Evolutionary conservation across 805 yeast species (phyloP), one percentile per base, ranked within the genome.

Genomic region (Pichia sporocuriosa): DNA sequence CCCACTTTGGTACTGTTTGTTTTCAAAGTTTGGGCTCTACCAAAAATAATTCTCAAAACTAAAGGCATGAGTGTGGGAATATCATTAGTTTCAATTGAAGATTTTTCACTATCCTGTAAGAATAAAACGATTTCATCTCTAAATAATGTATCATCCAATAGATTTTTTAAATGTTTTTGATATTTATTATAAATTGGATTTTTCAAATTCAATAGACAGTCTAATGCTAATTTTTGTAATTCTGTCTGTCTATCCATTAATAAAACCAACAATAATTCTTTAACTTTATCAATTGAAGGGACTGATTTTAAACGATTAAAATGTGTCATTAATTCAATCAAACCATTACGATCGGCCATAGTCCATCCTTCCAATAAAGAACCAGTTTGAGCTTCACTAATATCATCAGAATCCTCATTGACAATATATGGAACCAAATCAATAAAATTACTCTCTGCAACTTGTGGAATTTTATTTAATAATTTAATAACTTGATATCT

Each of bases 61-160:
- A 84, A 54, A 1, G 94, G 93, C 74, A 87, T 75, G 3, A 90
- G 70, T 1, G 47, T 59, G 2, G 58, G 65, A 13, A 72, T 65
- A 56, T 93, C 97, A 3, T 67, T 67, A 7, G 67, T 69, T 47
- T 83, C 86, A 40, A 88, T 69, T 2, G 70, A 60, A 15, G 62
- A 63, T 8, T 77, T 72, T 5, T 72, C 77, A 17, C 71, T 66
- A 29, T 68, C 69, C 16, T 73, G 69, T 16, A 85, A 63, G 30
- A 93, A 71, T 15, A 71, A 73, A 17, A 84, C 68, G 24, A 89
- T 65, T 61, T 89, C 97, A 61, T 93, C 98, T 44, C 87, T 76
- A 66, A 87, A 89, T 15, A 81, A 66, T 2, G 84, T 75, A 46
- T 87, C 95, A 58, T 90, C 96, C 15, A 90, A 65, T 44, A 93